Evolutionary conservation across 139 green algal genomes (phyloP).

Genomic region (Tetradesmus obliquus): DNA sequence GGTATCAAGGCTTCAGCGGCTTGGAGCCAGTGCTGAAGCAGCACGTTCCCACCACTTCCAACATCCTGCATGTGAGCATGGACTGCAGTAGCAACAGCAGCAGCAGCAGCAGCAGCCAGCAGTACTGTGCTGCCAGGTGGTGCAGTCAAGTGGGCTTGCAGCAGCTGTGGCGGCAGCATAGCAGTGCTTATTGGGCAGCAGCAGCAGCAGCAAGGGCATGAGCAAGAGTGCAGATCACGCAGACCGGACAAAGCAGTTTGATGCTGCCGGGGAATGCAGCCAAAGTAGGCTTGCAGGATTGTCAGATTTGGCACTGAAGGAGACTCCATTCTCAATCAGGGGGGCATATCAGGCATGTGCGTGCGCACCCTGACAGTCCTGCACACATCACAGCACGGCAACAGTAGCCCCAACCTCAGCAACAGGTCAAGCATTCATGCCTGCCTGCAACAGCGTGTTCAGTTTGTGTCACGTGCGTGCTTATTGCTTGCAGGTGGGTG

Average conservation of each 20-base stretch:
- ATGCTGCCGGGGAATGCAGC: not conserved
- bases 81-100: not conserved
- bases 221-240: not conserved
- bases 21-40: conserved; percentile 55
- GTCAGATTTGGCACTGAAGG: not conserved
- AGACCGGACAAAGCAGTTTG: not conserved
- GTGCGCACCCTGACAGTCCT: not conserved
- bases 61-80: conserved; percentile 57
- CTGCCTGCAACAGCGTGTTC: not conserved
- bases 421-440: not conserved
- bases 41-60: conserved; percentile 40
- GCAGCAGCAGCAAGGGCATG: not conserved
- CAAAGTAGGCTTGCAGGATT: not conserved
- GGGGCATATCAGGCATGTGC: not conserved
- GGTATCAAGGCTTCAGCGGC: conserved; percentile 54
- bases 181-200: not conserved
- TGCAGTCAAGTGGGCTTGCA: not conserved
- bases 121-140: not conserved
- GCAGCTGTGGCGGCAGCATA: not conserved
- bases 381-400: not conserved
- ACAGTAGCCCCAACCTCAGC: no score
- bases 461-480: not conserved
- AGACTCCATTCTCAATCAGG: no score
- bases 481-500: conserved; percentile 56
- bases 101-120: not conserved